Percentiles rank a stretch among this genome's conserved stretches.
phyloP scores from a whole-genome alignment of 108 stramenopile species.

The Stephanodiscus triporus region DNA sequence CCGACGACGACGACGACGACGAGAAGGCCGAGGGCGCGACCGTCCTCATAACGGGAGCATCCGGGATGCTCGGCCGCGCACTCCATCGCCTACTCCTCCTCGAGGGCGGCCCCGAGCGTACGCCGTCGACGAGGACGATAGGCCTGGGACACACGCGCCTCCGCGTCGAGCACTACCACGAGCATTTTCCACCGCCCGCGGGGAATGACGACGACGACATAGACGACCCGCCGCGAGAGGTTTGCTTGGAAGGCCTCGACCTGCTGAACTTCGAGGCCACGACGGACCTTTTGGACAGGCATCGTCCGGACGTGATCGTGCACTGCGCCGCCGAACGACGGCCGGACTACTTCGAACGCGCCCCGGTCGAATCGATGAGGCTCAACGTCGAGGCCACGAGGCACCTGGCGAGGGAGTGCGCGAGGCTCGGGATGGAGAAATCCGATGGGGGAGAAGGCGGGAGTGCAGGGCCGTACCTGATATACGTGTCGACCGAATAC shows the following conservation, averaged over 20 bases:
- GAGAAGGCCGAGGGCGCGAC: neutral
- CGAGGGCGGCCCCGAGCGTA: neutral
- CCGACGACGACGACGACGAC: neutral
- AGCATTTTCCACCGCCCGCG: conserved; percentile 5
- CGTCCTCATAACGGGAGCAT: conserved; percentile 37
- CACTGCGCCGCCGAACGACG: conserved; percentile 43
- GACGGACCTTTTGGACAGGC: conserved; percentile 7
- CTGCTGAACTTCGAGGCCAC: conserved; percentile 29
- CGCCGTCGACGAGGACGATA: neutral
- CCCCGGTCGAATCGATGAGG: conserved; percentile 19
- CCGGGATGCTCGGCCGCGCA: conserved; percentile 45
- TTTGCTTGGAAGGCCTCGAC: conserved; percentile 17
- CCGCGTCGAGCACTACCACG: conserved; percentile 21
- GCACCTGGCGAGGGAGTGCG: conserved; percentile 24
- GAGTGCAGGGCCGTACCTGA: conserved; percentile 7
- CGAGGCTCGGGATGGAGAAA: neutral
- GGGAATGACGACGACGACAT: neutral
- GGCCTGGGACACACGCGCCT: conserved; percentile 29
- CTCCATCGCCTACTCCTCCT: conserved; percentile 25
- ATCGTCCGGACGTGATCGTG: conserved; percentile 29
- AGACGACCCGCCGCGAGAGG: neutral
- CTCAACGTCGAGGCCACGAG: conserved; percentile 34
- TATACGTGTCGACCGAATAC: conserved; percentile 40
- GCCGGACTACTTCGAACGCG: conserved; percentile 38
- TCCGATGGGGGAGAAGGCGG: neutral